Percentiles rank a stretch among this genome's conserved stretches.
Evolutionary conservation across 2,329 filamentous ascomycete genomes (phyloP).

Genomic region (Claviceps maximensis): DNA sequence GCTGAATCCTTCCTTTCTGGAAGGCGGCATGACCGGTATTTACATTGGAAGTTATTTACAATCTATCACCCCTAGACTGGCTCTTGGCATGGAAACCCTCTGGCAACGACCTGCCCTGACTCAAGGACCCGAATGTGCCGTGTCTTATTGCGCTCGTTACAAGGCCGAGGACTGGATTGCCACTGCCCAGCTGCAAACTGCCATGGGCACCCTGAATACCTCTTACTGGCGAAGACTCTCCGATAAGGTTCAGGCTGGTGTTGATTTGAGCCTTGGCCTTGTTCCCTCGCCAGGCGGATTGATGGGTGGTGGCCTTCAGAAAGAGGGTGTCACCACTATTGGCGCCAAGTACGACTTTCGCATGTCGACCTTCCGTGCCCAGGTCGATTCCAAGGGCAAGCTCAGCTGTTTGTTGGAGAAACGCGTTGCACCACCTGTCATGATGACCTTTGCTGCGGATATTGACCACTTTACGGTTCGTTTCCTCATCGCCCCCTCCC

Average conservation of each 20-base stretch:
- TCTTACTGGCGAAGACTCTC: conserved; percentile 91
- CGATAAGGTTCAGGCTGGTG: conserved; percentile 91
- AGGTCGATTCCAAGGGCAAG: conserved; percentile 91
- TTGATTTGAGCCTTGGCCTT: conserved; percentile 84
- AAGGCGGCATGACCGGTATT: conserved; percentile 88
- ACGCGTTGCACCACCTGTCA: conserved; percentile 82
- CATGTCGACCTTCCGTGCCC: conserved; percentile 86
- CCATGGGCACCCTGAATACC: conserved; percentile 74
- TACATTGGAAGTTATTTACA: conserved; percentile 94
- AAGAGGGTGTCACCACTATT: conserved; percentile 81
- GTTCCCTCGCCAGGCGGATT: conserved; percentile 49
- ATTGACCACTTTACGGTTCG: conserved; percentile 91
- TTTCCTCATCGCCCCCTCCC: conserved; percentile 9
- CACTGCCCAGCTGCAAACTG: conserved; percentile 69
- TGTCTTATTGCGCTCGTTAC: conserved; percentile 87
- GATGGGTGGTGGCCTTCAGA: conserved; percentile 64
- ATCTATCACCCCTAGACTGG: conserved; percentile 73
- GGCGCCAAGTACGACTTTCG: conserved; percentile 98
- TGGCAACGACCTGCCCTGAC: conserved; percentile 81
- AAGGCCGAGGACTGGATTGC: conserved; percentile 87
- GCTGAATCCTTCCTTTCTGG: conserved; percentile 86
- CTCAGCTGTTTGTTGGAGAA: conserved; percentile 89
- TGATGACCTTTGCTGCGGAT: conserved; percentile 89
- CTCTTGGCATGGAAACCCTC: conserved; percentile 81
- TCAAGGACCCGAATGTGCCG: conserved; percentile 76